phyloP scores from a whole-genome alignment of 2,329 filamentous ascomycete genomes.

The Camillea tinctor region DNA sequence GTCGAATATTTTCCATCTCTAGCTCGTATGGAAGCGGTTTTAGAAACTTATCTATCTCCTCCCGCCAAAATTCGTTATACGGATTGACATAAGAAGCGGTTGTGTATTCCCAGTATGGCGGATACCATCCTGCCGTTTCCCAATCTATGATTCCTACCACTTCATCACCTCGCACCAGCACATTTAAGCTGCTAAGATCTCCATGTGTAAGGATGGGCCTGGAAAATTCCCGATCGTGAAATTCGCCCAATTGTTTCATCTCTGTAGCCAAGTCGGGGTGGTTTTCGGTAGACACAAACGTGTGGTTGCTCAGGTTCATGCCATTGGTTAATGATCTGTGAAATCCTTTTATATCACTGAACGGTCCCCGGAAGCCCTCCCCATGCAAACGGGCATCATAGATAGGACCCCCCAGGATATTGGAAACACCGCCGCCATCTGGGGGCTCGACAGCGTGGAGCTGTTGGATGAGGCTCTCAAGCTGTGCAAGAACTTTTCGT shows the following conservation, averaged over 20 bases:
- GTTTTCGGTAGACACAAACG: too few species aligned
- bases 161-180: conserved; percentile 27
- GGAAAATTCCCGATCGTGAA: conserved; percentile 18
- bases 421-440: conserved; percentile 16
- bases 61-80: conserved; percentile 13
- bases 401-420: conserved; percentile 27
- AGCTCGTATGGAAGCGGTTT: conserved; percentile 13
- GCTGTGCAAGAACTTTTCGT: conserved; percentile 17
- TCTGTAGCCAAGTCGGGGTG: not conserved
- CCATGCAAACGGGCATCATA: conserved; percentile 28
- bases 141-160: conserved; percentile 26
- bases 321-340: conserved; percentile 31
- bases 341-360: conserved; percentile 31
- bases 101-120: conserved; percentile 22
- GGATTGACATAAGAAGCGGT: conserved; percentile 16
- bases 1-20: conserved; percentile 18
- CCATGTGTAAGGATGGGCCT: conserved; percentile 19
- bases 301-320: not conserved
- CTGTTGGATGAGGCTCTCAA: conserved; percentile 23
- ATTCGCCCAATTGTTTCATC: conserved; percentile 15
- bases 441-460: conserved; percentile 23
- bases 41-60: conserved; percentile 17
- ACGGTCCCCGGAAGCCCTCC: conserved; percentile 31
- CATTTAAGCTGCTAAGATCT: conserved; percentile 30
- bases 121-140: conserved; percentile 9